Conservation (phyloP, 495 filamentous ascomycete genomes). For the Oidiodendron maius region DNA sequence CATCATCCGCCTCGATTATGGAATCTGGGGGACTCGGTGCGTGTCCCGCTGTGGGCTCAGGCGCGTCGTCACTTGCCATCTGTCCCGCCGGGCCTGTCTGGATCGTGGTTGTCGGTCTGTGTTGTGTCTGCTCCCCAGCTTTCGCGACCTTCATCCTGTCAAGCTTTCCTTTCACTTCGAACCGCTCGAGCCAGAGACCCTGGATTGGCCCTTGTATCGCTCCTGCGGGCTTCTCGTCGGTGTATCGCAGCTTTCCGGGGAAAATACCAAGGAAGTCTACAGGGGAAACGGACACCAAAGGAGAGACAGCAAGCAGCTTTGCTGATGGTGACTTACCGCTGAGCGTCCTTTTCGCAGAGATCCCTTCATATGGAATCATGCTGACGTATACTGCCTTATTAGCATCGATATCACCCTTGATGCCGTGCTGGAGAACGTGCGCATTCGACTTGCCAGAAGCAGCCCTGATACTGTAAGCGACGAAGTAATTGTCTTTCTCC, state of each 20-base stretch:
- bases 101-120: no score
- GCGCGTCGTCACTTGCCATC: no score
- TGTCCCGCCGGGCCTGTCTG: no score
- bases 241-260: neutral
- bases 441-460: constrained; percentile 6
- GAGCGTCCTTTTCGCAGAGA: neutral
- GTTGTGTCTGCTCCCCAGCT: no score
- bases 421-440: constrained; percentile 3
- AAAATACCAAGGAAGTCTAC: neutral
- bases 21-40: no score
- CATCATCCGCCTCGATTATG: no score
- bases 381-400: constrained; percentile 2
- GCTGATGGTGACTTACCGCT: neutral
- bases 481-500: constrained; percentile 1
- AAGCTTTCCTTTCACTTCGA: neutral
- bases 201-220: neutral
- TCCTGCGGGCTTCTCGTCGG: neutral
- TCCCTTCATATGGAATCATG: neutral
- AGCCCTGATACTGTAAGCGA: neutral
- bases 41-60: no score
- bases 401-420: constrained; percentile 5
- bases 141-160: neutral
- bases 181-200: neutral
- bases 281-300: neutral
- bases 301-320: constrained; percentile 1